Conservation (phyloP, 176 grass and related monocot genomes). For the Carex scoparia region DNA sequence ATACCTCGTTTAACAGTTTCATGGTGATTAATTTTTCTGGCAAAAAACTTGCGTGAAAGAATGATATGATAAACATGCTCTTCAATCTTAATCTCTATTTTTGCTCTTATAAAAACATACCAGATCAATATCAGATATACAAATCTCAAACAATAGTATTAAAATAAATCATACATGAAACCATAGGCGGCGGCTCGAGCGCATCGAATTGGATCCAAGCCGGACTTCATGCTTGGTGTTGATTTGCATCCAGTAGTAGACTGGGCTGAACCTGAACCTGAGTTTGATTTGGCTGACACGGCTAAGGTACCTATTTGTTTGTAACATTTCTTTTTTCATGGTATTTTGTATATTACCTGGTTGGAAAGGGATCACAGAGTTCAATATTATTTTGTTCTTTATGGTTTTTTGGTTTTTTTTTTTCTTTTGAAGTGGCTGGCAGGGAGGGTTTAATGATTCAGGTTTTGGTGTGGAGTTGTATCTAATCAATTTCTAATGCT, state of each 20-base stretch:
- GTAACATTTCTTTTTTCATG: not conserved
- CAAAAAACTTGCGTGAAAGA: not conserved
- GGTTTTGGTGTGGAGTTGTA: not conserved
- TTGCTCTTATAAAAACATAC: not conserved
- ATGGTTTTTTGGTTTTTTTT: too few species aligned
- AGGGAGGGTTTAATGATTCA: not conserved
- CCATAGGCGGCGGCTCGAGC: conserved; percentile 78
- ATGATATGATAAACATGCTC: not conserved
- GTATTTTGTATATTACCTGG: conserved; percentile 11
- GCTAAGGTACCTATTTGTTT: conserved; percentile 50
- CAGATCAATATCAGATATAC: conserved; percentile 10
- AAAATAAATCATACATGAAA: conserved; percentile 26
- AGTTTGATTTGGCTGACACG: conserved; percentile 51
- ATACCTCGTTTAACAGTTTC: not conserved
- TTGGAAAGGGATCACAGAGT: not conserved
- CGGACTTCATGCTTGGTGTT: conserved; percentile 69
- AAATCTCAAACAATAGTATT: conserved; percentile 7
- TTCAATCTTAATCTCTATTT: not conserved
- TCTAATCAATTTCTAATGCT: not conserved
- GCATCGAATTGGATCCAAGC: conserved; percentile 53
- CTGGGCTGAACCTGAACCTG: conserved; percentile 71
- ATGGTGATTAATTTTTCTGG: not conserved
- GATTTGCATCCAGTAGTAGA: conserved; percentile 68
- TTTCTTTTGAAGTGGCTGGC: not conserved
- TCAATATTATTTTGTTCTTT: not conserved